These are phyloP conservation scores for Nyctanthes arbortristis DNA, from an alignment of 257 asterid genomes.

Conservation along the genomic window DNA sequence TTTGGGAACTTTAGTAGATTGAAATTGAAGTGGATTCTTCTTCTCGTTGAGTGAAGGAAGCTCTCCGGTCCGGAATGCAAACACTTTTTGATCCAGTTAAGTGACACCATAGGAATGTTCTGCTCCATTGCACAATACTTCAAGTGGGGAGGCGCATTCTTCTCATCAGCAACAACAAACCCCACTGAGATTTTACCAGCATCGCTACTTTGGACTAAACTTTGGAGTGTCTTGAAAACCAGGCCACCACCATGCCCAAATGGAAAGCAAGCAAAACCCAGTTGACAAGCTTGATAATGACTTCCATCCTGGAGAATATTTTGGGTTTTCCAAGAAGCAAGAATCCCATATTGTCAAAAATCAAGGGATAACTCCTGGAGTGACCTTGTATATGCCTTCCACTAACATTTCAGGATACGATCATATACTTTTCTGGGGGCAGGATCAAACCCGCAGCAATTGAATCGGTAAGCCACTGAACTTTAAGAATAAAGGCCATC, in stretches of 20 bases:
- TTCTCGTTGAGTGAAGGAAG: slow-evolving; percentile 56
- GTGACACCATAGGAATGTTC: slow-evolving; percentile 54
- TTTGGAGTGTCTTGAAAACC: slow-evolving; percentile 65
- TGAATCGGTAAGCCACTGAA: slow-evolving; percentile 77
- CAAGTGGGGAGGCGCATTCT: slow-evolving; percentile 66
- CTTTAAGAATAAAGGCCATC: slow-evolving; percentile 60
- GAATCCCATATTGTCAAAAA: slow-evolving; percentile 63
- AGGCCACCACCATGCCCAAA: slow-evolving; percentile 72
- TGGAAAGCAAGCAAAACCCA: background rate
- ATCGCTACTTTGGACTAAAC: slow-evolving; percentile 60
- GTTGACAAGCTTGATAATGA: slow-evolving; percentile 35
- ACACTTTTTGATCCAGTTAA: slow-evolving; percentile 70
- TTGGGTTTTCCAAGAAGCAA: slow-evolving; percentile 72
- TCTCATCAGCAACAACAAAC: slow-evolving; percentile 53
- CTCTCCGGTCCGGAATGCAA: slow-evolving; percentile 60
- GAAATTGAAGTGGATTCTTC: slow-evolving; percentile 24
- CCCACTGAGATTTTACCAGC: slow-evolving; percentile 53
- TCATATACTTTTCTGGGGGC: slow-evolving; percentile 62
- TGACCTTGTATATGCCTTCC: slow-evolving; percentile 35
- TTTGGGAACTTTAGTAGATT: slow-evolving; percentile 36
- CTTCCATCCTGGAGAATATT: slow-evolving; percentile 50
- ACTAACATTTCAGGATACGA: slow-evolving; percentile 46
- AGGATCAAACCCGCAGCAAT: slow-evolving; percentile 57
- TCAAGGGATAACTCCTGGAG: slow-evolving; percentile 34
- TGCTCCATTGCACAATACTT: slow-evolving; percentile 71